Conservation (phyloP, 805 yeast species). For the Ogataea thermomethanolica region DNA sequence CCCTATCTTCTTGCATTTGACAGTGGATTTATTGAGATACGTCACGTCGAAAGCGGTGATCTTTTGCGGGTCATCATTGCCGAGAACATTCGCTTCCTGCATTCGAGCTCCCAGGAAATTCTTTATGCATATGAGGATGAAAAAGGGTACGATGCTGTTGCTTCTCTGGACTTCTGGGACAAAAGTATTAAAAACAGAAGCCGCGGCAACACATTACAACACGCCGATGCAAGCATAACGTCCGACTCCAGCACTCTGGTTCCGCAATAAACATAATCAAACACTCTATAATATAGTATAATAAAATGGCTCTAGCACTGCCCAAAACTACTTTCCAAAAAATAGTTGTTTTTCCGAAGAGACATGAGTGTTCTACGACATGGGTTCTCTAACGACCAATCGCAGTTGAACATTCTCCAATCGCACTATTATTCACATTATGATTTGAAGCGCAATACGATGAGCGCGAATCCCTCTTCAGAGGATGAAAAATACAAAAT, state of each 20-base stretch:
- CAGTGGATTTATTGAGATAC: constrained; percentile 81
- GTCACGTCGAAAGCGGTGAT: constrained; percentile 86
- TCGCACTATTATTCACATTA: constrained; percentile 50
- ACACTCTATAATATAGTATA: neutral
- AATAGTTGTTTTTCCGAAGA: neutral
- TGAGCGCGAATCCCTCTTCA: constrained; percentile 76
- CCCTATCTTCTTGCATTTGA: constrained; percentile 93
- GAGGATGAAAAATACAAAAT: constrained; percentile 65
- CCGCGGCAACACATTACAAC: constrained; percentile 15
- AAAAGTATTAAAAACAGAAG: constrained; percentile 31
- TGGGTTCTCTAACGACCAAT: constrained; percentile 32
- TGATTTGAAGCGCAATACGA: constrained; percentile 88
- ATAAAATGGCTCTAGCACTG: constrained; percentile 2
- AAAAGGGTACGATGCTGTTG: constrained; percentile 87
- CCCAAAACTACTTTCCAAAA: constrained; percentile 1
- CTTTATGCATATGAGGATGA: constrained; percentile 90
- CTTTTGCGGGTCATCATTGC: constrained; percentile 86
- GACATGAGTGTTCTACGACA: constrained; percentile 25
- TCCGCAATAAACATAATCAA: neutral
- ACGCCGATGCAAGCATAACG: neutral
- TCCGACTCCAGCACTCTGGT: constrained; percentile 1
- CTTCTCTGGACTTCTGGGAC: constrained; percentile 87
- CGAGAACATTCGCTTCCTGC: constrained; percentile 84
- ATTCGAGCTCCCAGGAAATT: constrained; percentile 89
- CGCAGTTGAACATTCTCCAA: constrained; percentile 28